Conservation (phyloP, 352 stramenopile species). For the Blastocystis sp. region DNA sequence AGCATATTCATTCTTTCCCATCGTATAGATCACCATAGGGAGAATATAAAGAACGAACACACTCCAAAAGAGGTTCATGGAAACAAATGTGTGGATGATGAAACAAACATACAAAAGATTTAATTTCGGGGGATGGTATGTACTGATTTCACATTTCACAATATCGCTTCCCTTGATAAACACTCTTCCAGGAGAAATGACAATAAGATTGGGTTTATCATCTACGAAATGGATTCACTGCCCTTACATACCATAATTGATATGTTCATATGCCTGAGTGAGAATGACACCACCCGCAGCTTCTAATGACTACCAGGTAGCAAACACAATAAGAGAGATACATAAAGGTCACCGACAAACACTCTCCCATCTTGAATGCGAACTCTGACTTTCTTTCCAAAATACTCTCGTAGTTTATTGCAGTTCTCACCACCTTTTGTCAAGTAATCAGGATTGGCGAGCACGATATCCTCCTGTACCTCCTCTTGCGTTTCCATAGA, state of each 20-base stretch:
- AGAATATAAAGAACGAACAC: constrained; percentile 22
- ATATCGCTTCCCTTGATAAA: constrained; percentile 3
- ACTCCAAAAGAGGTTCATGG: constrained; percentile 44
- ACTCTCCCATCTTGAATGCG: constrained; percentile 8
- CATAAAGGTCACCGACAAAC: neutral
- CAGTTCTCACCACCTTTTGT: constrained; percentile 36
- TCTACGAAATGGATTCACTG: neutral
- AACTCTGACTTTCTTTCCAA: constrained; percentile 20
- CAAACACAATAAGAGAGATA: neutral
- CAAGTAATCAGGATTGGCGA: constrained; percentile 7
- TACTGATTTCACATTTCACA: constrained; percentile 30
- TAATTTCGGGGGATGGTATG: neutral
- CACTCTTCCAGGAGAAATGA: neutral
- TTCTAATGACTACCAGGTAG: neutral
- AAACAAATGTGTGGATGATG: neutral
- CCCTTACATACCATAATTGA: neutral
- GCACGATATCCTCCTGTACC: no score
- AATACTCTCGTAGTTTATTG: neutral
- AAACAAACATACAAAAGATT: neutral
- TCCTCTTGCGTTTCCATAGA: no score
- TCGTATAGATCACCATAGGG: constrained; percentile 13
- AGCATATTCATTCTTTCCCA: constrained; percentile 52
- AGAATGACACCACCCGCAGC: neutral
- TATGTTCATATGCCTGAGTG: neutral
- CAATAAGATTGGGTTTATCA: neutral